A percentile compares a stretch with the other conserved stretches of the same genome.
Evolutionary conservation across 768 basidiomycete genomes (phyloP).

Genomic region (Agrocybe pediades): DNA sequence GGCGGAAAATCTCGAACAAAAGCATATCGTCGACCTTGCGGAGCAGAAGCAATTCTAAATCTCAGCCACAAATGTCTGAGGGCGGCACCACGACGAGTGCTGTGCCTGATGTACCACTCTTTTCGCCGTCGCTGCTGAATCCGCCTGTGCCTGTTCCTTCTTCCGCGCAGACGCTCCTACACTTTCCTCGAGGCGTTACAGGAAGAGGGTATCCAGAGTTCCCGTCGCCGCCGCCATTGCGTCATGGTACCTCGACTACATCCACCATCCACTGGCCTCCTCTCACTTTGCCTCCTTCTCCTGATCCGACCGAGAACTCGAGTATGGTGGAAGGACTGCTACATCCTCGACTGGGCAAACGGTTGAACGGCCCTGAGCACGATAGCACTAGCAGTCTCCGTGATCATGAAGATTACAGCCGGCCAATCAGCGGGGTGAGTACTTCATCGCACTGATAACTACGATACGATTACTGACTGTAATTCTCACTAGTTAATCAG

Average conservation of each 20-base stretch:
- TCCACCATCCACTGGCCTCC: constrained; percentile 24
- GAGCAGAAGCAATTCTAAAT: background rate
- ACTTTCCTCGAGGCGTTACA: constrained; percentile 16
- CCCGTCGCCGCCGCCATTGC: background rate
- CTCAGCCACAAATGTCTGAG: constrained; percentile 4
- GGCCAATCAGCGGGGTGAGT: constrained; percentile 36
- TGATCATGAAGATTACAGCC: constrained; percentile 41
- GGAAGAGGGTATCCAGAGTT: constrained; percentile 10
- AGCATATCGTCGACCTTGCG: constrained; percentile 11
- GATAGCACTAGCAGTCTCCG: constrained; percentile 36
- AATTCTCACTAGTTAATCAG: constrained; percentile 20
- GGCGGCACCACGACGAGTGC: constrained; percentile 2
- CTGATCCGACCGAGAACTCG: constrained; percentile 29
- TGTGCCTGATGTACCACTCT: constrained; percentile 7
- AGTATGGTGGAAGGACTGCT: constrained; percentile 29
- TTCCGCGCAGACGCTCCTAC: constrained; percentile 9
- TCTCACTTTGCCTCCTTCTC: constrained; percentile 26
- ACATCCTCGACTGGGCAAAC: constrained; percentile 26
- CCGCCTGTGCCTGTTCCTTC: constrained; percentile 20
- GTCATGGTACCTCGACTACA: background rate
- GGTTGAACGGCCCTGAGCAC: constrained; percentile 19
- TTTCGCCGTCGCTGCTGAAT: constrained; percentile 27
- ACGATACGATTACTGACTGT: background rate
- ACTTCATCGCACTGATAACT: background rate
- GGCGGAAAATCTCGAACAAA: constrained; percentile 12